phyloP scores from a whole-genome alignment of 1,139 yeast genomes.

The Kodamaea suecica region DNA sequence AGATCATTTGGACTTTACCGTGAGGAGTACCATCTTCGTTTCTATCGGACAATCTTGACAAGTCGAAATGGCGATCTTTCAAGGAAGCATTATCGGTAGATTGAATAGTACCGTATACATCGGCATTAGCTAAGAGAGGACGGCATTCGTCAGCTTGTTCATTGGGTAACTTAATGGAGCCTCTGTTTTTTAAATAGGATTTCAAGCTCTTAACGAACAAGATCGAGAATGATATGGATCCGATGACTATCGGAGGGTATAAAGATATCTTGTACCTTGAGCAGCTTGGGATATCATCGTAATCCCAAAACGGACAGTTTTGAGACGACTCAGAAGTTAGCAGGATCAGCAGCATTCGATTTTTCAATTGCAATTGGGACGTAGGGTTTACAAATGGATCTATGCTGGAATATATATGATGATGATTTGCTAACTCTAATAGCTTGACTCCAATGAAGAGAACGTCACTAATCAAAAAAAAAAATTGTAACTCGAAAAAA shows the following conservation, averaged over 20 bases:
- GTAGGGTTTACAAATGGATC: too few species aligned
- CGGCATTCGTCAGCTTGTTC: constrained; percentile 21
- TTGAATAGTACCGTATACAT: constrained; percentile 30
- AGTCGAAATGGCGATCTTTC: constrained; percentile 52
- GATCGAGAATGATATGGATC: constrained; percentile 28
- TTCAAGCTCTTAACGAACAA: constrained; percentile 23
- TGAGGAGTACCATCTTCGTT: constrained; percentile 57
- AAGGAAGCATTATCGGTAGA: constrained; percentile 19
- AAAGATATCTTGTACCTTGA: constrained; percentile 39
- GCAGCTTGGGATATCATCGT: constrained; percentile 48
- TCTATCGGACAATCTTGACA: constrained; percentile 40
- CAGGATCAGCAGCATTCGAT: constrained; percentile 1
- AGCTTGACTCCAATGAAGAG: too few species aligned
- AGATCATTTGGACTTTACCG: constrained; percentile 43
- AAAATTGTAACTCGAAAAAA: too few species aligned
- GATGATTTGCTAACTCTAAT: too few species aligned
- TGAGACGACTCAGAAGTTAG: constrained; percentile 1
- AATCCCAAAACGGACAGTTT: constrained; percentile 32
- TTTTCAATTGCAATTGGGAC: not conserved
- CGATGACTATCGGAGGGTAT: constrained; percentile 32
- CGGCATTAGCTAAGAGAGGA: constrained; percentile 31
- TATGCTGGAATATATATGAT: too few species aligned
- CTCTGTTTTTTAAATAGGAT: constrained; percentile 14
- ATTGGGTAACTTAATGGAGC: constrained; percentile 5
- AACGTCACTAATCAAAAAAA: too few species aligned